These are phyloP conservation scores for Lonicera japonica DNA, from an alignment of 129 eudicot species.

Conservation along the genomic window DNA sequence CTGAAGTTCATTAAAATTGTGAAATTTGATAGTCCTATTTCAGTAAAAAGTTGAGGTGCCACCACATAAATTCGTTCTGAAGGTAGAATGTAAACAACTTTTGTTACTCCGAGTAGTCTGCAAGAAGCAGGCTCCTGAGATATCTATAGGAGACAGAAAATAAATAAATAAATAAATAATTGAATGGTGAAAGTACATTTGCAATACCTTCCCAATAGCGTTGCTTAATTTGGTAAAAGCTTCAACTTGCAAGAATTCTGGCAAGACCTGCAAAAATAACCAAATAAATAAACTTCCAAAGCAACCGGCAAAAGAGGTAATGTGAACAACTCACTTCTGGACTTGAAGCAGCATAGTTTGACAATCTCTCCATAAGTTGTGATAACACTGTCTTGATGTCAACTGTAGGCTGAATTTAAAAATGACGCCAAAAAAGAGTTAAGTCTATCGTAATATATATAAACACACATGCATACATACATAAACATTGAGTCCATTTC, in stretches of 20 bases:
- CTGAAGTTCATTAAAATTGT: neutral
- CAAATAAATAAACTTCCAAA: constrained; percentile 15
- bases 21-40: neutral
- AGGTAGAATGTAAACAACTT: neutral
- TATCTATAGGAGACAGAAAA: neutral
- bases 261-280: constrained; percentile 55
- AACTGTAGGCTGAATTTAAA: constrained; percentile 67
- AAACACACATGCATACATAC: no score
- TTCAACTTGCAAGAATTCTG: constrained; percentile 93
- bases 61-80: neutral
- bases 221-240: constrained; percentile 91
- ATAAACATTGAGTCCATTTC: no score
- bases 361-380: constrained; percentile 92
- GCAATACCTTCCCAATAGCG: constrained; percentile 85
- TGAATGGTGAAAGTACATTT: neutral
- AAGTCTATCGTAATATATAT: neutral
- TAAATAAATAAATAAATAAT: no score
- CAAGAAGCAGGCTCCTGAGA: neutral
- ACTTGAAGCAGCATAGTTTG: constrained; percentile 91
- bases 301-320: constrained; percentile 11
- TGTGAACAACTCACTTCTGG: constrained; percentile 68
- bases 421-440: constrained; percentile 11
- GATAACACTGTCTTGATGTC: constrained; percentile 93
- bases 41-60: constrained; percentile 3
- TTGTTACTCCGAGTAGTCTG: neutral